Evolutionary conservation across 1,284 basidiomycete species (phyloP), one percentile per base, ranked within the genome.

Genomic region (Sporisorium graminicola): DNA sequence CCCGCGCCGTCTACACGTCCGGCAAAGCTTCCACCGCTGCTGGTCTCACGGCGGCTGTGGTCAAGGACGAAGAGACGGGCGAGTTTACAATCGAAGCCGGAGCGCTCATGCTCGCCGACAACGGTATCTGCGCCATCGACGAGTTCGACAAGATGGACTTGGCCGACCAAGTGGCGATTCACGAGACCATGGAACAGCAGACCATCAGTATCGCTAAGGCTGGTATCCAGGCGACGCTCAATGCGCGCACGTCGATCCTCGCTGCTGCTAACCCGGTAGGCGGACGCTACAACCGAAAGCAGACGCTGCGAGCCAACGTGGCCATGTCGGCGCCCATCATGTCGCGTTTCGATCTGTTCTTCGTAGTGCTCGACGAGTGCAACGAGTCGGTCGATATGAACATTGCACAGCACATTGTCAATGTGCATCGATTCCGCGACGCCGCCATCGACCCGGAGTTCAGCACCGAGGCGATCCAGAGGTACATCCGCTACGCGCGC

Each of bases 81-180:
- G 97, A 99, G 85, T 99, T 99, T 87, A 99, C 97, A 0, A 99
- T 99, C 83, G 97, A 99, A 88, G 97, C 96, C 10, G 83, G 83
- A 20, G 97, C 97, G 1, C 90, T 99, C 75, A 99, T 99, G 97
- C 90, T 99, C 4, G 97, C 97, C 8, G 97, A 99, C 88, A 99
- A 99, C 80, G 97, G 97, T 22, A 98, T 99, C 86, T 99, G 97
- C 84, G 95, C 96, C 16, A 99, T 99, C 82, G 97, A 99, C 88
- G 97, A 99, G 87, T 99, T 99, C 86, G 96, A 99, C 90, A 99
- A 99, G 88, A 99, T 99, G 97, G 96, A 99, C 86, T 90, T 98
- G 52, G 91, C 94, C 2, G 97, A 99, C 51, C 97, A 99, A 86
- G 95, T 99, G 47, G 97, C 97, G 37, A 99, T 99, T 79, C 97